These are phyloP conservation scores for Podospora tetraspora DNA, from an alignment of 495 filamentous ascomycete species.

Conservation along the genomic window DNA sequence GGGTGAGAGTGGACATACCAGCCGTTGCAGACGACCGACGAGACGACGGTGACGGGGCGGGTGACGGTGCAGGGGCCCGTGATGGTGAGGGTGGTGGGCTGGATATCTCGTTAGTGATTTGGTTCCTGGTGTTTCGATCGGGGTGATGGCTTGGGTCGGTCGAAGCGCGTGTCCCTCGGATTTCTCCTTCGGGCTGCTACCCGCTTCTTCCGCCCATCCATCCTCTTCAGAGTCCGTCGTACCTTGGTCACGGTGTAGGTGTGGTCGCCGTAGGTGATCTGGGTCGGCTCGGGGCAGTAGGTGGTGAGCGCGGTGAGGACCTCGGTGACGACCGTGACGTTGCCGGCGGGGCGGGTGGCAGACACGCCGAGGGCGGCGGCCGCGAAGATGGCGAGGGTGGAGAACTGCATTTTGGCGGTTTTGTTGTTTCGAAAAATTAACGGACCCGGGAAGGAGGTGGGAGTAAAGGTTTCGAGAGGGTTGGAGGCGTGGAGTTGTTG, in stretches of 20 bases:
- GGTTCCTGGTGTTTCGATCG: neutral
- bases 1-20: slow-evolving; percentile 44
- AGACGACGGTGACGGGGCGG: slow-evolving; percentile 59
- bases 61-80: slow-evolving; percentile 72
- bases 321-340: slow-evolving; percentile 63
- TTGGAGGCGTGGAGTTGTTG: slow-evolving; percentile 1
- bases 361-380: slow-evolving; percentile 42
- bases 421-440: slow-evolving; percentile 28
- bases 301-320: slow-evolving; percentile 75
- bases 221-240: slow-evolving; percentile 6
- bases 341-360: slow-evolving; percentile 52
- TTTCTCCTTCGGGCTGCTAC: neutral
- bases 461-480: slow-evolving; percentile 28
- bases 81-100: slow-evolving; percentile 76
- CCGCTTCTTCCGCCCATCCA: neutral
- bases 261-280: slow-evolving; percentile 58
- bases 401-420: slow-evolving; percentile 82
- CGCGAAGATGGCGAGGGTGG: slow-evolving; percentile 52
- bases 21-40: slow-evolving; percentile 59
- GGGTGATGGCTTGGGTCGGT: neutral
- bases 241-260: slow-evolving; percentile 79
- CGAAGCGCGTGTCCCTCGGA: neutral
- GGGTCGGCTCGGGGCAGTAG: slow-evolving; percentile 75
- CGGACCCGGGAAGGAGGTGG: slow-evolving; percentile 35
- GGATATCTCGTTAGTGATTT: neutral